Conservation (phyloP, 1,284 basidiomycete species). For the Thecaphora thlaspeos region DNA sequence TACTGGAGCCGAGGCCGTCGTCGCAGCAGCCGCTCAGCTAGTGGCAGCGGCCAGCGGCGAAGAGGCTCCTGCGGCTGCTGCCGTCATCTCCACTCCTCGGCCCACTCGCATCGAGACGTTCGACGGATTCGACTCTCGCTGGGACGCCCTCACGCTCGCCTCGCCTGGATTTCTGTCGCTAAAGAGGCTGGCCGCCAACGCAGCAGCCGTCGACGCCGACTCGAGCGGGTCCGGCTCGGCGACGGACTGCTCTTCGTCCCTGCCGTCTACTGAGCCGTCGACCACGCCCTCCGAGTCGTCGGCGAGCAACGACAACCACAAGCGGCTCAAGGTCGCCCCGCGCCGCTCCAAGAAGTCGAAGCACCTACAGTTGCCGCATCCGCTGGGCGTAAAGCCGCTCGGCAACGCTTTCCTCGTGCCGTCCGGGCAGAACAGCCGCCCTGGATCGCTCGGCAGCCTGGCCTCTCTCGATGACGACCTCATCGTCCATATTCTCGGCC, state of each 20-base stretch:
- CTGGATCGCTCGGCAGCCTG: conserved; percentile 34
- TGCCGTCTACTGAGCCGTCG: conserved; percentile 27
- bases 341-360: conserved; percentile 5
- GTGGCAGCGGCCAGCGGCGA: too few relatives aligned
- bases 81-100: too few relatives aligned
- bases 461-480: conserved; percentile 41
- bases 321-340: conserved; percentile 7
- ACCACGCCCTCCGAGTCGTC: conserved; percentile 21
- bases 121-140: too few relatives aligned
- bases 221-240: conserved; percentile 12
- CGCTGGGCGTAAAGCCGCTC: conserved; percentile 46
- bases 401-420: conserved; percentile 43
- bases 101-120: too few relatives aligned
- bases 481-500: conserved; percentile 35
- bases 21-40: too few relatives aligned
- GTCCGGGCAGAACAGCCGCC: conserved; percentile 27
- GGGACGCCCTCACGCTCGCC: too few relatives aligned
- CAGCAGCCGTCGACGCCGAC: not conserved
- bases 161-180: conserved; percentile 2
- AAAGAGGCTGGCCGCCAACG: conserved; percentile 24
- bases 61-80: too few relatives aligned
- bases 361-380: conserved; percentile 32
- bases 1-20: too few relatives aligned
- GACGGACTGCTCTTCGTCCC: conserved; percentile 21
- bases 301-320: conserved; percentile 9